Conservation (phyloP, 169 alveolate genomes). For the Haemoproteus tartakovskyi region DNA sequence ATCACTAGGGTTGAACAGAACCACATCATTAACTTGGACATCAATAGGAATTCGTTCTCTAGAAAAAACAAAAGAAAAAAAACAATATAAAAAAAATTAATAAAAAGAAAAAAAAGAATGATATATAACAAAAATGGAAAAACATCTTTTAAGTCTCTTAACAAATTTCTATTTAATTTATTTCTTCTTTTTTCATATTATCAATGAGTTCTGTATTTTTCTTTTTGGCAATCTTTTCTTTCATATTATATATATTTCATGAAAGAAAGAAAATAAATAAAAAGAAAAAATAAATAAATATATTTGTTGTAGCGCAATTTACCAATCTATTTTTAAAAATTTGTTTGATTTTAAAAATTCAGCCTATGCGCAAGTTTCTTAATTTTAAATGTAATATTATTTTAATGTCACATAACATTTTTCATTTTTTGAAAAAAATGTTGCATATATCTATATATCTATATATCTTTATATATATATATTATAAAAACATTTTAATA, state of each 20-base stretch:
- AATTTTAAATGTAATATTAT: too few species aligned
- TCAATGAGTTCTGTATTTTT: background rate
- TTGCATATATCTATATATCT: too few species aligned
- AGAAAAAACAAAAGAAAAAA: background rate
- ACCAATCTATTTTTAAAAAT: slow-evolving; percentile 54
- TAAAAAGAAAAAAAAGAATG: slow-evolving; percentile 1
- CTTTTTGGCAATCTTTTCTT: slow-evolving; percentile 14
- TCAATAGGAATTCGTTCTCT: slow-evolving; percentile 61
- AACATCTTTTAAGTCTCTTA: too few species aligned
- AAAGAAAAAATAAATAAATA: slow-evolving; percentile 20
- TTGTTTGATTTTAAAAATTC: slow-evolving; percentile 50
- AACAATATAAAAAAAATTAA: background rate
- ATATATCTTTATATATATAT: too few species aligned
- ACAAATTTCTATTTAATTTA: too few species aligned
- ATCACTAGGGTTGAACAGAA: slow-evolving; percentile 58
- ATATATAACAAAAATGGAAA: too few species aligned
- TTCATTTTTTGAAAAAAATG: too few species aligned
- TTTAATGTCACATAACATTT: too few species aligned
- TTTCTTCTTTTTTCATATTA: background rate
- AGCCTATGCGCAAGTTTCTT: slow-evolving; percentile 63
- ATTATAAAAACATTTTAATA: background rate
- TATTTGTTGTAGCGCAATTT: slow-evolving; percentile 31
- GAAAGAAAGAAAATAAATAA: slow-evolving; percentile 5
- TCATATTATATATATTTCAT: background rate
- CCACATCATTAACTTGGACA: slow-evolving; percentile 44